Conservation (phyloP, 2,329 filamentous ascomycete genomes). For the Colletotrichum lini region DNA sequence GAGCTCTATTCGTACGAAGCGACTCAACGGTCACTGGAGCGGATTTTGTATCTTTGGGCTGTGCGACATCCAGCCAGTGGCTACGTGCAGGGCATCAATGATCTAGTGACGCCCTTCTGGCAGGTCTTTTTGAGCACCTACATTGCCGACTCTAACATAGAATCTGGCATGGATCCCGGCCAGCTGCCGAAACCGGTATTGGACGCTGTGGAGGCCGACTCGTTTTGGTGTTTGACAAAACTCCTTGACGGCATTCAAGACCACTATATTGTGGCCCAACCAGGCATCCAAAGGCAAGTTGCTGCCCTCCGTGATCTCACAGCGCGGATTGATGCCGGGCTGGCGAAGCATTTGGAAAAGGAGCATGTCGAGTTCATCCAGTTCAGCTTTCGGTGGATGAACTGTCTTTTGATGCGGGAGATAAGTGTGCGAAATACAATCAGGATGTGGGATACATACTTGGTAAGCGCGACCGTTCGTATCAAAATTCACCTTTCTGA, state of each 20-base stretch:
- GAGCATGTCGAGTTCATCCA: conserved; percentile 99
- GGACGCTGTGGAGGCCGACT: conserved; percentile 97
- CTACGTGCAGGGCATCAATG: conserved; percentile 99
- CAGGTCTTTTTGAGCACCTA: conserved; percentile 96
- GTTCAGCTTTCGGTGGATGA: conserved; percentile 99
- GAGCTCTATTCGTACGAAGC: conserved; percentile 96
- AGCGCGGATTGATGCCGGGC: conserved; percentile 84
- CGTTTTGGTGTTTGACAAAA: conserved; percentile 98
- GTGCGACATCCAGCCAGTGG: conserved; percentile 97
- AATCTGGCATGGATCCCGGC: conserved; percentile 95
- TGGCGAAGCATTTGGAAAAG: conserved; percentile 90
- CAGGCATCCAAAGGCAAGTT: conserved; percentile 95
- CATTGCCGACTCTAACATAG: conserved; percentile 93
- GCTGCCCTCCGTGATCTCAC: conserved; percentile 90
- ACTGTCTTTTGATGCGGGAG: conserved; percentile 97
- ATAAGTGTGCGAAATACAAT: conserved; percentile 97
- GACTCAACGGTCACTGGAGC: conserved; percentile 92
- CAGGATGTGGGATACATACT: conserved; percentile 99
- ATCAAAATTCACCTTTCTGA: conserved; percentile 3
- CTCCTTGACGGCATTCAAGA: conserved; percentile 98
- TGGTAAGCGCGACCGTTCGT: conserved; percentile 71
- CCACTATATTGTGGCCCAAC: conserved; percentile 98
- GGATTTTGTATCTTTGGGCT: conserved; percentile 97
- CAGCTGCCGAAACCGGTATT: conserved; percentile 91
- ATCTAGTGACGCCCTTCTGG: conserved; percentile 97